Percentiles rank a stretch among this genome's conserved stretches.
Conservation (phyloP, 2,329 filamentous ascomycete genomes). For the Alternaria atra region DNA sequence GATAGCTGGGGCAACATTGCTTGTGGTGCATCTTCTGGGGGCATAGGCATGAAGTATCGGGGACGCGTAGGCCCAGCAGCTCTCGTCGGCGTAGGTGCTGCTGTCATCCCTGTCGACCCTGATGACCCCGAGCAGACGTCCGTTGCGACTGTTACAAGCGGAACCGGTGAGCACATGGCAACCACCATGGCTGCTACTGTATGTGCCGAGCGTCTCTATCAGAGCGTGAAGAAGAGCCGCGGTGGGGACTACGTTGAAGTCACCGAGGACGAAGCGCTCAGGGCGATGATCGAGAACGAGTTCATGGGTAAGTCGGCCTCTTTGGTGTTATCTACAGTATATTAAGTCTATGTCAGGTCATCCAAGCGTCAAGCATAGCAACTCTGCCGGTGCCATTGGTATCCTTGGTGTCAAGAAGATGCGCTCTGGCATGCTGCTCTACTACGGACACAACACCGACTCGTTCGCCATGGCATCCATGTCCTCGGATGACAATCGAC, state of each 20-base stretch:
- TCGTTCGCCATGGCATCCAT: conserved; percentile 87
- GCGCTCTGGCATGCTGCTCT: conserved; percentile 77
- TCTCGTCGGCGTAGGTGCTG: conserved; percentile 88
- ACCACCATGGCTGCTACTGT: conserved; percentile 90
- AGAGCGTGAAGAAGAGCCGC: conserved; percentile 67
- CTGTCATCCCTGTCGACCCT: conserved; percentile 80
- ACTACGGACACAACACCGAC: conserved; percentile 97
- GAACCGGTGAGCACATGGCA: conserved; percentile 97
- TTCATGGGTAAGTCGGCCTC: conserved; percentile 74
- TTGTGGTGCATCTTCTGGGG: conserved; percentile 93
- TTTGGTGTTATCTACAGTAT: background rate
- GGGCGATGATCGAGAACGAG: conserved; percentile 82
- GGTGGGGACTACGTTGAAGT: conserved; percentile 71
- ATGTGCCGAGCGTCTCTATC: conserved; percentile 86
- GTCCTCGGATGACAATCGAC: conserved; percentile 77
- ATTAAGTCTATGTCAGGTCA: conserved; percentile 61
- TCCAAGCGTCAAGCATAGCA: conserved; percentile 80
- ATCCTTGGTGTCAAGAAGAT: conserved; percentile 90
- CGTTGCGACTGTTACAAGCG: conserved; percentile 88
- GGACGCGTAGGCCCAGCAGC: conserved; percentile 93
- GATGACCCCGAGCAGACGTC: conserved; percentile 73
- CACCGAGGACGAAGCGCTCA: conserved; percentile 80
- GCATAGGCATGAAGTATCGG: conserved; percentile 97
- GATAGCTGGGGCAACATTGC: conserved; percentile 88
- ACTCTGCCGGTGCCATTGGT: conserved; percentile 87